Evolutionary conservation across 805 yeast genomes (phyloP).

Genomic region (Wickerhamomyces strasburgensis): DNA sequence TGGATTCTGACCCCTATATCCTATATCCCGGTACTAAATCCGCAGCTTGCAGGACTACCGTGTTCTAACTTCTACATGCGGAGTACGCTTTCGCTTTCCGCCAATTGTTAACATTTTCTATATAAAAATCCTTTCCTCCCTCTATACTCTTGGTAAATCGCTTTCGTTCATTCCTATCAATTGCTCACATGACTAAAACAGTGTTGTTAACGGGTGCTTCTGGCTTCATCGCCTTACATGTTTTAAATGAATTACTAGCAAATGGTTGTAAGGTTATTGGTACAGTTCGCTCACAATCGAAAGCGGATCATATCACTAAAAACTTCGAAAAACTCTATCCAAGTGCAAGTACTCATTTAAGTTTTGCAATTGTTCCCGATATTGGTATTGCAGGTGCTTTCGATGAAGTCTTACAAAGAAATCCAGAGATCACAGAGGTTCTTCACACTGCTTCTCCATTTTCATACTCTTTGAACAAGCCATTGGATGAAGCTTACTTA

Average conservation of each 20-base stretch:
- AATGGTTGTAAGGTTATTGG: constrained; percentile 40
- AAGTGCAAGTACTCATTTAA: constrained; percentile 29
- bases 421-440: constrained; percentile 48
- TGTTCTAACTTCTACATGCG: no score
- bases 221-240: constrained; percentile 45
- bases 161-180: no score
- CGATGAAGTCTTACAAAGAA: constrained; percentile 38
- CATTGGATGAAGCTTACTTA: constrained; percentile 44
- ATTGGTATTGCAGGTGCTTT: constrained; percentile 42
- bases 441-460: constrained; percentile 62
- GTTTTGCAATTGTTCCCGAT: constrained; percentile 44
- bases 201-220: constrained; percentile 47
- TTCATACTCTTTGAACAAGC: constrained; percentile 37
- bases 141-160: no score
- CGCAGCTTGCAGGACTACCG: no score
- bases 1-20: no score
- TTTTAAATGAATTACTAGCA: constrained; percentile 32
- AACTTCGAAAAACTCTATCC: constrained; percentile 29
- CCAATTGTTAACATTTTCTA: no score
- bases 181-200: no score
- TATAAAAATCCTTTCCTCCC: no score
- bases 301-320: constrained; percentile 30
- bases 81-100: no score
- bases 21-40: no score
- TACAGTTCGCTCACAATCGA: constrained; percentile 37